Conservation (phyloP, 2,329 filamentous ascomycete species). For the Botrytis cinerea region DNA sequence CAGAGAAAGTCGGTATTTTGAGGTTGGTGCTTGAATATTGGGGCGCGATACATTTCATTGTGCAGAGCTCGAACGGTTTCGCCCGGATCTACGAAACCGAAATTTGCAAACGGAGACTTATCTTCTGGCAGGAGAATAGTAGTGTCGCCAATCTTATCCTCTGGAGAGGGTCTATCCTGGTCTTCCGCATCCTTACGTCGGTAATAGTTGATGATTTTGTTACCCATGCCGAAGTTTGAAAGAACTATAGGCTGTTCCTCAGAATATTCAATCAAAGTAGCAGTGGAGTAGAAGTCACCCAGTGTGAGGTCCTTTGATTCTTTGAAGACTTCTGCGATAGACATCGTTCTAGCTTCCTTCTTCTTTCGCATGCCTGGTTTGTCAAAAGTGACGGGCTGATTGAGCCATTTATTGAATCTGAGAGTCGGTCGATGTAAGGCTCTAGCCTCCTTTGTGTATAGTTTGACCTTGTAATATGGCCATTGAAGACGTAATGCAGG, state of each 20-base stretch:
- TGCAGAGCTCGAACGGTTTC: conserved; percentile 89
- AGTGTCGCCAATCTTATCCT: conserved; percentile 82
- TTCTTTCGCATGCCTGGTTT: conserved; percentile 74
- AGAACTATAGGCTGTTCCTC: conserved; percentile 90
- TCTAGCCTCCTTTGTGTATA: conserved; percentile 70
- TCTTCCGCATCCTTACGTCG: conserved; percentile 73
- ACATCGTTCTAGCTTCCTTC: conserved; percentile 79
- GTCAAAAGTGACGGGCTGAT: conserved; percentile 71
- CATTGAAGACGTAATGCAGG: conserved; percentile 89
- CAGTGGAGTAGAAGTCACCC: conserved; percentile 78
- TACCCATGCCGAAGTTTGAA: conserved; percentile 97
- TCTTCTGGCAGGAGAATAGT: conserved; percentile 88
- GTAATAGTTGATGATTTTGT: conserved; percentile 95
- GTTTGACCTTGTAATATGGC: conserved; percentile 91
- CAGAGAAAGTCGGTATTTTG: conserved; percentile 84
- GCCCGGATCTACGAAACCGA: conserved; percentile 88
- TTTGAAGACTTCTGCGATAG: conserved; percentile 75
- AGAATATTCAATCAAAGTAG: conserved; percentile 90
- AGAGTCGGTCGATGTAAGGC: conserved; percentile 84
- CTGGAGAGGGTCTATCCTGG: conserved; percentile 44
- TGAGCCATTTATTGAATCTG: conserved; percentile 67
- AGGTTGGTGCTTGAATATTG: conserved; percentile 83
- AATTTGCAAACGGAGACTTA: conserved; percentile 92
- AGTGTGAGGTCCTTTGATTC: conserved; percentile 81
- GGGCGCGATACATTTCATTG: conserved; percentile 93